Percentiles rank a stretch among this genome's conserved stretches.
Conservation (phyloP, 768 basidiomycete species). For the Lentinula sp. region DNA sequence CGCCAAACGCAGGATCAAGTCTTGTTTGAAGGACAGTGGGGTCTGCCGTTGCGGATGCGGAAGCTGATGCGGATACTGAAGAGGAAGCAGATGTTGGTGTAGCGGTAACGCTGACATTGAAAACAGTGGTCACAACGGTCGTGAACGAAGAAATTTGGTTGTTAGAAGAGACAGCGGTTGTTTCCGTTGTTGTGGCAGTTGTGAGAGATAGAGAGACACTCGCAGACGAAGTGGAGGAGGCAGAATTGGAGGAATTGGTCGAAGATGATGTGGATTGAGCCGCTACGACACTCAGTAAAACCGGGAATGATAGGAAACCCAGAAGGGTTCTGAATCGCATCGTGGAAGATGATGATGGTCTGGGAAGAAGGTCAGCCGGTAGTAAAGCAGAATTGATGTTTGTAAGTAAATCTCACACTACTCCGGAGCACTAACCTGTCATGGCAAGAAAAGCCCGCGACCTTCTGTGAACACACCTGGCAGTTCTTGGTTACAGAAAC, state of each 20-base stretch:
- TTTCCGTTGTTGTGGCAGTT: slow-evolving; percentile 45
- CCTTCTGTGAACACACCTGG: neutral
- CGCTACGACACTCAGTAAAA: neutral
- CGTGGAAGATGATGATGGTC: neutral
- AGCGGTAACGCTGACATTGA: slow-evolving; percentile 57
- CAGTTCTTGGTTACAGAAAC: neutral
- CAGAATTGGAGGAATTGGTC: slow-evolving; percentile 12
- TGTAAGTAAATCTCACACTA: neutral
- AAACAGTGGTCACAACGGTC: slow-evolving; percentile 51
- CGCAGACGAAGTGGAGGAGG: slow-evolving; percentile 21
- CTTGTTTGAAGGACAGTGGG: slow-evolving; percentile 52
- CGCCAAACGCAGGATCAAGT: slow-evolving; percentile 85
- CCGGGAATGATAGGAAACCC: neutral
- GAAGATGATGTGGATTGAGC: slow-evolving; percentile 4
- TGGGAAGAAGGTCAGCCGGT: neutral
- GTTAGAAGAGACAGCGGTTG: slow-evolving; percentile 41
- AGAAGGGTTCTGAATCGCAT: neutral
- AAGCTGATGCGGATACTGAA: slow-evolving; percentile 29
- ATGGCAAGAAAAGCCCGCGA: neutral
- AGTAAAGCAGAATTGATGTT: neutral
- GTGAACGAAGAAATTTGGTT: slow-evolving; percentile 43
- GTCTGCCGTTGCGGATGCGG: slow-evolving; percentile 34
- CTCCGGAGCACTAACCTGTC: neutral
- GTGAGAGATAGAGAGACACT: slow-evolving; percentile 50
- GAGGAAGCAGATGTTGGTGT: slow-evolving; percentile 38